Evolutionary conservation across 2,329 filamentous ascomycete species (phyloP).

Genomic region (Alternaria ventricosa): DNA sequence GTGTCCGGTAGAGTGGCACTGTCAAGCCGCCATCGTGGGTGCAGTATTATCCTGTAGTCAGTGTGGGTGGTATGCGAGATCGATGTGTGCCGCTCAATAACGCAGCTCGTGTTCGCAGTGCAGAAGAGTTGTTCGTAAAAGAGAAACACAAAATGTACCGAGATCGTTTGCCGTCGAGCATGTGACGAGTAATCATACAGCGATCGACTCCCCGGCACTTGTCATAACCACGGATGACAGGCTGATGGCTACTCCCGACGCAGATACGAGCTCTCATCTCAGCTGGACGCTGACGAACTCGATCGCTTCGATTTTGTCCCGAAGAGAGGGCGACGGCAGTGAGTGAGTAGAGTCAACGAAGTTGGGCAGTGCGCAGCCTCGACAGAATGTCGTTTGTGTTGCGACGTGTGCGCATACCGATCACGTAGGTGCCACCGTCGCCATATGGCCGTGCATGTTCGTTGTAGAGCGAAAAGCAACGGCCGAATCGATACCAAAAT

Average conservation of each 20-base stretch:
- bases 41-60: slow-evolving; percentile 33
- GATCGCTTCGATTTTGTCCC: slow-evolving; percentile 2
- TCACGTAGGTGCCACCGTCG: slow-evolving; percentile 4
- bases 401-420: not conserved
- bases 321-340: not conserved
- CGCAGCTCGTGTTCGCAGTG: not conserved
- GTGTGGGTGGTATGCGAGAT: slow-evolving; percentile 22
- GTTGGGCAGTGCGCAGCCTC: not conserved
- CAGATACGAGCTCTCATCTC: slow-evolving; percentile 17
- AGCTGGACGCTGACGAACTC: not conserved
- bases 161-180: not conserved
- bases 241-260: slow-evolving; percentile 16
- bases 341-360: not conserved
- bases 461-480: slow-evolving; percentile 26
- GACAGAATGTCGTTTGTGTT: not conserved
- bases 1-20: slow-evolving; percentile 46
- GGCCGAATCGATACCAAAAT: not conserved
- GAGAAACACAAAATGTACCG: not conserved
- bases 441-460: slow-evolving; percentile 16
- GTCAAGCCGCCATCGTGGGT: slow-evolving; percentile 43
- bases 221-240: slow-evolving; percentile 5
- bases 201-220: slow-evolving; percentile 9
- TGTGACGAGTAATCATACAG: slow-evolving; percentile 7
- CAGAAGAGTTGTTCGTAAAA: not conserved
- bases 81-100: not conserved